Conservation (phyloP, 306 rosid species). For the Amphicarpaea edgeworthii region DNA sequence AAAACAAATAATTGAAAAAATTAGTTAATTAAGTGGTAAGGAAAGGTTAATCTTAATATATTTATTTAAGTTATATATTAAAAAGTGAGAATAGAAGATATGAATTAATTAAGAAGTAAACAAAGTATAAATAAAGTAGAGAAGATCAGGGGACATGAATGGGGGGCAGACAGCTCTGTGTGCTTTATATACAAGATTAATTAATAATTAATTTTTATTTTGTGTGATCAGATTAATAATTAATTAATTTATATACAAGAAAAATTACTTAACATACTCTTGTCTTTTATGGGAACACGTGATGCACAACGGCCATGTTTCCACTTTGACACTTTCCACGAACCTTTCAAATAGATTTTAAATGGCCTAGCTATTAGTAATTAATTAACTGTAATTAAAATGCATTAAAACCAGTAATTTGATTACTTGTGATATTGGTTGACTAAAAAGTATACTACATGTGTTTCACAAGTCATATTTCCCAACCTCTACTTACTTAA, state of each 20-base stretch:
- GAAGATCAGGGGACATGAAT: neutral
- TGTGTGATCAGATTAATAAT: no score
- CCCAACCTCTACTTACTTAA: neutral
- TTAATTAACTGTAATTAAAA: neutral
- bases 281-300: neutral
- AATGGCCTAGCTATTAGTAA: neutral
- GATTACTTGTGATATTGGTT: neutral
- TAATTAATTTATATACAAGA: neutral
- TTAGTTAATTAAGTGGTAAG: neutral
- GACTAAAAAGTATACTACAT: neutral
- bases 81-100: neutral
- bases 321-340: constrained; percentile 17
- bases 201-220: no score
- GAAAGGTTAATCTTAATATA: neutral
- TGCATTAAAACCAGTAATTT: neutral
- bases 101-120: neutral
- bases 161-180: neutral
- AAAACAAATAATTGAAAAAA: neutral
- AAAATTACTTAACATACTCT: neutral
- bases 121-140: neutral
- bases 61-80: neutral
- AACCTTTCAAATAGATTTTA: neutral
- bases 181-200: no score
- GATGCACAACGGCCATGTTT: neutral
- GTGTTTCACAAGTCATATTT: neutral